Evolutionary conservation across 2,329 filamentous ascomycete species (phyloP).

Genomic region (Incumbomyces lentus): DNA sequence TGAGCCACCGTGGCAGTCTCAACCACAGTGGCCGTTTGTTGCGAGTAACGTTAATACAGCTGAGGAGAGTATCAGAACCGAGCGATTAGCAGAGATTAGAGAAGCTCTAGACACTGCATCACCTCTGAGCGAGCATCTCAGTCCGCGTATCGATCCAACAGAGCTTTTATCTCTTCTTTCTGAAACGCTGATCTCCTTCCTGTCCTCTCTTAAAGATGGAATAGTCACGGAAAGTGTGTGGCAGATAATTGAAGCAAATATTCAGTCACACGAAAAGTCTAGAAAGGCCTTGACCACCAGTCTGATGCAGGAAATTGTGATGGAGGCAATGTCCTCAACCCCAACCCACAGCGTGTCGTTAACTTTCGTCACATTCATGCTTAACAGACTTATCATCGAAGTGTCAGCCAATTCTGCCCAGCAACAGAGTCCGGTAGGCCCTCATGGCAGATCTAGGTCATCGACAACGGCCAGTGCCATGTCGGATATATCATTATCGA

Average conservation of each 20-base stretch:
- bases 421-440: neutral
- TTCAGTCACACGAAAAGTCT: constrained; percentile 40
- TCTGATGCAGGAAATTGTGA: constrained; percentile 50
- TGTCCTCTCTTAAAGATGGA: constrained; percentile 66
- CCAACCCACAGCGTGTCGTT: constrained; percentile 82
- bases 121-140: constrained; percentile 51
- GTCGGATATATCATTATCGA: constrained; percentile 8
- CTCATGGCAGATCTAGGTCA: constrained; percentile 11
- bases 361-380: constrained; percentile 72
- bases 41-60: constrained; percentile 18
- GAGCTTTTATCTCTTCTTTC: constrained; percentile 65
- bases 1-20: constrained; percentile 43
- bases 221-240: constrained; percentile 63
- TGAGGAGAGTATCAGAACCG: constrained; percentile 31
- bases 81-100: constrained; percentile 36
- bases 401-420: constrained; percentile 23
- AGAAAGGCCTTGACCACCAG: constrained; percentile 39
- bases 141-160: constrained; percentile 51
- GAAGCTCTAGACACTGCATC: constrained; percentile 65
- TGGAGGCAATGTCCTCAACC: constrained; percentile 62
- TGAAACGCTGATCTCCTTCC: constrained; percentile 62
- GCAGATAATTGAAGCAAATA: constrained; percentile 54
- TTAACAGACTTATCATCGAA: constrained; percentile 51
- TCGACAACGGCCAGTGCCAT: constrained; percentile 16
- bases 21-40: constrained; percentile 49